Evolutionary conservation across 352 stramenopile genomes (phyloP), one percentile per base, ranked within the genome.

Genomic region (Pythium periplocum): DNA sequence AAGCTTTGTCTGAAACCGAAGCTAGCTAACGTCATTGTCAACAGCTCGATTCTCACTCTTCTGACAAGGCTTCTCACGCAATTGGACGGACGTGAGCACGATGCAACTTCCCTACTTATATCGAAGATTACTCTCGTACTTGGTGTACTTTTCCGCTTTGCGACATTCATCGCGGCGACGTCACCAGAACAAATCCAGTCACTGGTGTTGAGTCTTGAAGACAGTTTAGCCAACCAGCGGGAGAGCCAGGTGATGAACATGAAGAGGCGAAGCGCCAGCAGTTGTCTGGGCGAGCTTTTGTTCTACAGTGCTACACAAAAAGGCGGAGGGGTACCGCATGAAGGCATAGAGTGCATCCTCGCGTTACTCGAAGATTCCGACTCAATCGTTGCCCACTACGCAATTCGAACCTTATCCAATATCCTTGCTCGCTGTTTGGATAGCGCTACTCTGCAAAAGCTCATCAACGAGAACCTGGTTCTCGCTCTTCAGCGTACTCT

Each of bases 1-100:
- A 68, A 63, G 26, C 64, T 86, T 8, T 88, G 66, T 31, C 66
- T 63, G 1, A 61, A 84, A 30, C 64, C 66, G 2, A 77, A 81
- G 53, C 57, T 93, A 12, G 79, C 84, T 0, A 88, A 90, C 46
- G 74, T 92, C 43, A 86, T 94, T 50, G 75, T 89, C 10, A 94
- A 94, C 56, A 90, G 78, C 62, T 90, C 82, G 0, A 74, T 94
- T 33, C 52, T 93, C 11, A 68, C 66, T 4, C 59, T 93, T 36
- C 49, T 91, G 31, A 73, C 78, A 39, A 81, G 34, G n/a, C 34
- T 51, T 51, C 9, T 37, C 8, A 6, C 6, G 33, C 43, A 48
- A 57, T 53, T 36, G 39, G 51, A 57, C 4, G 36, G 39, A 53
- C 3, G 31, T 57, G 51, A 26, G 41, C 12, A 38, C 9, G 10